A percentile compares a stretch with the other conserved stretches of the same genome.
These are phyloP conservation scores for Exophiala sideris DNA, from an alignment of 2,329 filamentous ascomycete species.

Conservation along the genomic window DNA sequence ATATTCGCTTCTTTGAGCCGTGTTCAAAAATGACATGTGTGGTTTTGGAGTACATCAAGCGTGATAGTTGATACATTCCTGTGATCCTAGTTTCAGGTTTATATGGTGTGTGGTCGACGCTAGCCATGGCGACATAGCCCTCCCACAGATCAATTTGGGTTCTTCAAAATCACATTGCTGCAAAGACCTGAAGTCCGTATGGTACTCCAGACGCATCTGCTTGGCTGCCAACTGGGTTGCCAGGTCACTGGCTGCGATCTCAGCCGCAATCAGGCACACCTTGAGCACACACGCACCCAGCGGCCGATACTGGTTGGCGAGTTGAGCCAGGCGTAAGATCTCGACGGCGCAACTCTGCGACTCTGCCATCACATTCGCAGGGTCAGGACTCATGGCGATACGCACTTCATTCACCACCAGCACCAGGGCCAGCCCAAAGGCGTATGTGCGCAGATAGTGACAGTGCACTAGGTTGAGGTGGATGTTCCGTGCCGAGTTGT, in stretches of 20 bases:
- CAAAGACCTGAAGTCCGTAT: background rate
- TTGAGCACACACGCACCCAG: background rate
- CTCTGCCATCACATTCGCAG: constrained; percentile 4
- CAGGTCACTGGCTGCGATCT: constrained; percentile 1
- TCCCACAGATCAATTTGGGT: too few species aligned
- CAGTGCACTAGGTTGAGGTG: constrained; percentile 26
- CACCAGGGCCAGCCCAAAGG: constrained; percentile 32
- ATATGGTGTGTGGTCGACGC: too few species aligned
- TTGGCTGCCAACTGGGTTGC: background rate
- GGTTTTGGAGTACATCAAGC: too few species aligned
- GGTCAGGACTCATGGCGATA: constrained; percentile 4
- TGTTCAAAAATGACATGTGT: too few species aligned
- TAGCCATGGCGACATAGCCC: too few species aligned
- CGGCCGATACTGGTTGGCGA: constrained; percentile 4
- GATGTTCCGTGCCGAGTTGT: background rate
- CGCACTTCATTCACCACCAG: constrained; percentile 31
- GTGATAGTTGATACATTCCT: too few species aligned
- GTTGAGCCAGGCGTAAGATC: background rate
- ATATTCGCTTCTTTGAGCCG: too few species aligned
- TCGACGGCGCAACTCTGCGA: constrained; percentile 3
- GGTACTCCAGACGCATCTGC: constrained; percentile 3
- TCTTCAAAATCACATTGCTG: too few species aligned
- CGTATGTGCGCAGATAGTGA: constrained; percentile 35
- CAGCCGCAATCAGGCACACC: constrained; percentile 7
- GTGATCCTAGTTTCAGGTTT: too few species aligned